A percentile compares a stretch with the other conserved stretches of the same genome.
These are phyloP conservation scores for Cordyceps cicadae DNA, from an alignment of 2,329 filamentous ascomycete species.

Conservation along the genomic window DNA sequence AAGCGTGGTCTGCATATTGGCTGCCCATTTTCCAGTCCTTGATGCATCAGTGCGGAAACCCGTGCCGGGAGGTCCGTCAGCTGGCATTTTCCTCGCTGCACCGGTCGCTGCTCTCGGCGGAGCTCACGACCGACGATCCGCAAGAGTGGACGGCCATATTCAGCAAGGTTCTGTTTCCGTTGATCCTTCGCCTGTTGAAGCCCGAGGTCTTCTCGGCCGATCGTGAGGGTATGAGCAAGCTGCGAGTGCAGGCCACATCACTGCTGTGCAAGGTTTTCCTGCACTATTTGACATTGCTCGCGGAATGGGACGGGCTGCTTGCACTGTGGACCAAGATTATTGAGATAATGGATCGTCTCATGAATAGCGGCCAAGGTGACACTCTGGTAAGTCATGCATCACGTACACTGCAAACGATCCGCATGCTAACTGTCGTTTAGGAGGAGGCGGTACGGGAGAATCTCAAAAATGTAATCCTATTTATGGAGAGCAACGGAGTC, in stretches of 20 bases:
- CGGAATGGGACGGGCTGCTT: constrained; percentile 79
- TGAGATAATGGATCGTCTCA: constrained; percentile 88
- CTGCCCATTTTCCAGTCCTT: constrained; percentile 85
- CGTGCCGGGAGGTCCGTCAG: constrained; percentile 85
- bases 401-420: not conserved
- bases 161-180: constrained; percentile 82
- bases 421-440: constrained; percentile 33
- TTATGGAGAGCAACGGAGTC: constrained; percentile 86
- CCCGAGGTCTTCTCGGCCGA: constrained; percentile 92
- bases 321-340: constrained; percentile 89
- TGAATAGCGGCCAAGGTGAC: constrained; percentile 91
- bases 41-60: constrained; percentile 85
- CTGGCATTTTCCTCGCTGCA: constrained; percentile 82
- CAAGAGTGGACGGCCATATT: constrained; percentile 95
- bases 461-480: constrained; percentile 89
- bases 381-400: constrained; percentile 56
- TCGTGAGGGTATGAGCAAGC: constrained; percentile 89
- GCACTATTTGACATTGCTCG: constrained; percentile 80
- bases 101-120: constrained; percentile 73
- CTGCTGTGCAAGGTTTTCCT: constrained; percentile 92
- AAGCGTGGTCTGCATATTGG: constrained; percentile 98
- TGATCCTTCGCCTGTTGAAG: constrained; percentile 80
- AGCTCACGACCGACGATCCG: constrained; percentile 74
- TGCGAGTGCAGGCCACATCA: constrained; percentile 81
- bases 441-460: constrained; percentile 94